A percentile compares a stretch with the other conserved stretches of the same genome.
Evolutionary conservation across 2,329 filamentous ascomycete genomes (phyloP).

Genomic region (Talaromyces atroroseus): DNA sequence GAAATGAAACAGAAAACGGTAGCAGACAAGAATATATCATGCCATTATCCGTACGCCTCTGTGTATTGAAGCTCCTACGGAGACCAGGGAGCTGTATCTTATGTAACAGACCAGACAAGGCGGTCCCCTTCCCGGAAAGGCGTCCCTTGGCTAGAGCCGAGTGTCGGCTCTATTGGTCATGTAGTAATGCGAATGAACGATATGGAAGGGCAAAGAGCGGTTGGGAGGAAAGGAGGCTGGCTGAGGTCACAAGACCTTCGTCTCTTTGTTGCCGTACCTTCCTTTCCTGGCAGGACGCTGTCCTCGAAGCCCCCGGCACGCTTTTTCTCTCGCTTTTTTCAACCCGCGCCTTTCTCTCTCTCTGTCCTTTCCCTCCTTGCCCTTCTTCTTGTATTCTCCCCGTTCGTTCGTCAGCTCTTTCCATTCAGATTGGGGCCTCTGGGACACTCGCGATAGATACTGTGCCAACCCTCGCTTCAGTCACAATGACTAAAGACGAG

Average conservation of each 20-base stretch:
- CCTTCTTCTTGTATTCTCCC: background rate
- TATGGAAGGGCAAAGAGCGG: background rate
- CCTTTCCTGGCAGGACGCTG: background rate
- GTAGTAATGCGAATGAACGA: background rate
- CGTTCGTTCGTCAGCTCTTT: background rate
- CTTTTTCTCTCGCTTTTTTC: background rate
- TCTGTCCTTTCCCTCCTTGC: background rate
- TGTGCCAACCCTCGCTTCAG: background rate
- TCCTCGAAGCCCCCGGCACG: background rate
- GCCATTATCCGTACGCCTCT: conserved; percentile 1
- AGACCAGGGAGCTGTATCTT: background rate
- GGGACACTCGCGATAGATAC: background rate
- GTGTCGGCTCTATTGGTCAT: background rate
- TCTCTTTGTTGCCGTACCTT: background rate
- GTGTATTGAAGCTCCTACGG: background rate
- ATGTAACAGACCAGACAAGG: background rate
- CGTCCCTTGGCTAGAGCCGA: background rate
- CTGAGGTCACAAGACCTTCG: conserved; percentile 4
- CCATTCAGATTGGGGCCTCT: background rate
- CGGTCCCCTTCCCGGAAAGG: background rate
- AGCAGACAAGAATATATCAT: background rate
- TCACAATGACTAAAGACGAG: conserved; percentile 2
- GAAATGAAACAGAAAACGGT: background rate
- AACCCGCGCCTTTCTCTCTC: background rate
- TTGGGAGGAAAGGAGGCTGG: background rate